Conservation (phyloP, 2,329 filamentous ascomycete genomes). For the Ophiostoma tasmaniense region DNA sequence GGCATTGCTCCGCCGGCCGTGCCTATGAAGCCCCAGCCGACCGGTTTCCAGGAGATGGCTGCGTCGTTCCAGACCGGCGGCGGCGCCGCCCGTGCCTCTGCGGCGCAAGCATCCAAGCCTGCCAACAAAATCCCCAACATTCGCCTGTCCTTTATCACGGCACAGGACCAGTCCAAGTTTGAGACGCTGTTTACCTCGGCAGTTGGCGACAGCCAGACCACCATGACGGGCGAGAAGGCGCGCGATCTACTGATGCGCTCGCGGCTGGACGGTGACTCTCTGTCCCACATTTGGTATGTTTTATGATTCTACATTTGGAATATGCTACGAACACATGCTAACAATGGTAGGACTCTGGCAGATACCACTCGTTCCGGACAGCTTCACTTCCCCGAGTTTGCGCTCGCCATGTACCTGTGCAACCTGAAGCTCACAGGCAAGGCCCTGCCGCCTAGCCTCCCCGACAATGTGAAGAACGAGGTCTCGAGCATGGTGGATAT, state of each 20-base stretch:
- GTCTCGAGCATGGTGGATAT: conserved; percentile 99
- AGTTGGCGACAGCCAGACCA: conserved; percentile 71
- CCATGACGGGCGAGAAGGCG: conserved; percentile 85
- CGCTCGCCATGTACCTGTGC: conserved; percentile 96
- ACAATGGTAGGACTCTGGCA: conserved; percentile 61
- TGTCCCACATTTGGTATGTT: conserved; percentile 83
- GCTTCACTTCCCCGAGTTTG: conserved; percentile 94
- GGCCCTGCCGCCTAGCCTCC: conserved; percentile 62
- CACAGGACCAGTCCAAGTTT: conserved; percentile 89
- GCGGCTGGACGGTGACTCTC: conserved; percentile 73
- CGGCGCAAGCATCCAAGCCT: conserved; percentile 40
- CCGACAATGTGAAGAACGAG: conserved; percentile 86
- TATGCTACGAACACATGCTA: conserved; percentile 6
- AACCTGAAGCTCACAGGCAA: conserved; percentile 88
- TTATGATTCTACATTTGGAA: too few species aligned
- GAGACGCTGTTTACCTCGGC: conserved; percentile 97
- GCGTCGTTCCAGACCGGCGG: conserved; percentile 53
- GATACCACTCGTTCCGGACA: conserved; percentile 96
- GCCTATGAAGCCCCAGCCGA: conserved; percentile 56
- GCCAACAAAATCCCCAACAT: conserved; percentile 84
- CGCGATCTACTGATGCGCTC: conserved; percentile 83
- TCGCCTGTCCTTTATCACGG: conserved; percentile 89
- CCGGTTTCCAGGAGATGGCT: conserved; percentile 58
- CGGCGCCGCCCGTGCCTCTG: conserved; percentile 29
- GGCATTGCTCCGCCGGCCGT: conserved; percentile 41